A percentile compares a stretch with the other conserved stretches of the same genome.
Conservation (phyloP, 768 basidiomycete species). For the Suillus luteus region DNA sequence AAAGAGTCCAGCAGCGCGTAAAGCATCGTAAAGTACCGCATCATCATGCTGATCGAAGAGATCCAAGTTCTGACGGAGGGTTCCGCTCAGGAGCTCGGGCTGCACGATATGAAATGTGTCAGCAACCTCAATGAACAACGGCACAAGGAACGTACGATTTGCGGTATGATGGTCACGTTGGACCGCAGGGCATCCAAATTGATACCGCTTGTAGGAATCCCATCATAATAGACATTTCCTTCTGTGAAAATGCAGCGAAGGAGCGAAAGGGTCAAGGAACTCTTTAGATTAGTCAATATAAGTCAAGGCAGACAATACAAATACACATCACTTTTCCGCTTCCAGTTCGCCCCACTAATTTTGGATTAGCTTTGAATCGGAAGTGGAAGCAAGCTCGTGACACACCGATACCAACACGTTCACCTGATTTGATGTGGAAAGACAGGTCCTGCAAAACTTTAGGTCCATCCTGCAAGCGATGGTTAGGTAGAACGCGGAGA, state of each 20-base stretch:
- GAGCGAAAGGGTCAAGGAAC: slow-evolving; percentile 52
- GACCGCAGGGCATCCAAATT: slow-evolving; percentile 56
- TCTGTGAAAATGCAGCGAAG: slow-evolving; percentile 56
- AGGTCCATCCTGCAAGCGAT: slow-evolving; percentile 47
- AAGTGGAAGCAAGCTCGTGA: slow-evolving; percentile 16
- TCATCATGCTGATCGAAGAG: slow-evolving; percentile 61
- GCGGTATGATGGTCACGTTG: slow-evolving; percentile 62
- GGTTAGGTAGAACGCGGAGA: neutral
- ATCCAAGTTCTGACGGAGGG: slow-evolving; percentile 60
- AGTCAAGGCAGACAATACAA: slow-evolving; percentile 13
- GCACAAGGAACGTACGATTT: slow-evolving; percentile 40
- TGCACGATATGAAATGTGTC: slow-evolving; percentile 14
- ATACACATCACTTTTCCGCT: slow-evolving; percentile 45
- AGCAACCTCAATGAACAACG: slow-evolving; percentile 1
- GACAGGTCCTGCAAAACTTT: slow-evolving; percentile 55
- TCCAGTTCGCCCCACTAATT: slow-evolving; percentile 58
- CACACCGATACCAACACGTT: slow-evolving; percentile 56
- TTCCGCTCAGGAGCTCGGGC: slow-evolving; percentile 57
- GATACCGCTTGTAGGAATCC: slow-evolving; percentile 43
- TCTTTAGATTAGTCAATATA: slow-evolving; percentile 29
- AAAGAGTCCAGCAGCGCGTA: slow-evolving; percentile 50
- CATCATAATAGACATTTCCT: slow-evolving; percentile 55
- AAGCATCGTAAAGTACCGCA: slow-evolving; percentile 47
- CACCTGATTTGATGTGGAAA: slow-evolving; percentile 55
- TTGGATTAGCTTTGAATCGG: slow-evolving; percentile 8